Percentiles rank a stretch among this genome's conserved stretches.
These are phyloP conservation scores for Gossypium mustelinum DNA, from an alignment of 345 rosid species.

Conservation along the genomic window DNA sequence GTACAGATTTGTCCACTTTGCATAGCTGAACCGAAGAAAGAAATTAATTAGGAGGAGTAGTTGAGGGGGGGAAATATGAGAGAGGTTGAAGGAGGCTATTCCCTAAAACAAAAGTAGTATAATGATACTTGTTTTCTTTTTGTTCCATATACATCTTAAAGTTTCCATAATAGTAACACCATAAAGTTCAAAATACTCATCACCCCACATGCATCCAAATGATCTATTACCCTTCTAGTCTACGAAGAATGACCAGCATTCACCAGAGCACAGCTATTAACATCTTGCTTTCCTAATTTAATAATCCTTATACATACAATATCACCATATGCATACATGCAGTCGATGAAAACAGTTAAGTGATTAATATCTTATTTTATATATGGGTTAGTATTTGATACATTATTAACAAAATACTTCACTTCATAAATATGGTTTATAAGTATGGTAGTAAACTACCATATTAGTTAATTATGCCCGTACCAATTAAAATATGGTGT, in stretches of 20 bases:
- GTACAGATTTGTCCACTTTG: not conserved
- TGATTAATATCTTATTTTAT: not conserved
- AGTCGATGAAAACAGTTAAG: not conserved
- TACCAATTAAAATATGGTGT: too few relatives aligned
- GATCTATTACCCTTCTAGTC: not conserved
- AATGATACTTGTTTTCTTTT: not conserved
- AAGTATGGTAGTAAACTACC: too few relatives aligned
- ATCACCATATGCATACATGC: not conserved
- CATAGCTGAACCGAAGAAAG: not conserved
- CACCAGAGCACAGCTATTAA: not conserved
- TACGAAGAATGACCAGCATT: not conserved
- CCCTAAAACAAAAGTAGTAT: not conserved
- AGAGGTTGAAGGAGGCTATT: not conserved
- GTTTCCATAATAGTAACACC: not conserved
- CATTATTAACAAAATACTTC: too few relatives aligned
- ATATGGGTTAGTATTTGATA: too few relatives aligned
- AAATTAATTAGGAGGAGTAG: slow-evolving; percentile 19
- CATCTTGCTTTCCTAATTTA: slow-evolving; percentile 1
- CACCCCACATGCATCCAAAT: not conserved
- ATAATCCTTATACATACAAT: not conserved
- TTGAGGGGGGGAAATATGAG: not conserved
- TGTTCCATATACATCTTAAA: not conserved
- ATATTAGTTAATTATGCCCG: too few relatives aligned
- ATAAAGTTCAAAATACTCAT: not conserved
- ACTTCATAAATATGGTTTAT: too few relatives aligned